Conservation (phyloP, 1,284 basidiomycete genomes). For the Malassezia sympodialis region DNA sequence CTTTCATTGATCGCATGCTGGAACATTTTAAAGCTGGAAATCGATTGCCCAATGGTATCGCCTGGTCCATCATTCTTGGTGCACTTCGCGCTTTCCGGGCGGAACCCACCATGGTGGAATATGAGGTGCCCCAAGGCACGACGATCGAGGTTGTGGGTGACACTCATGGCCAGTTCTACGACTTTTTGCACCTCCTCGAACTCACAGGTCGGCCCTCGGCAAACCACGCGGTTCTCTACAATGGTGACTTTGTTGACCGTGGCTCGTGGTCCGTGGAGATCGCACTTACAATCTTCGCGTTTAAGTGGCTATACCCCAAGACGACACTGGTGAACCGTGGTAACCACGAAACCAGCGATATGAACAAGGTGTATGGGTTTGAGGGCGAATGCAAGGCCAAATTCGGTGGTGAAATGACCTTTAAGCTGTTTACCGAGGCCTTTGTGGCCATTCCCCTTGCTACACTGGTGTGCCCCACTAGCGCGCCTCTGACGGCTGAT, state of each 20-base stretch:
- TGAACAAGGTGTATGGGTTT: constrained; percentile 61
- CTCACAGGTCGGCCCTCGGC: constrained; percentile 59
- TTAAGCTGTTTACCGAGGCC: constrained; percentile 43
- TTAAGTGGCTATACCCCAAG: constrained; percentile 62
- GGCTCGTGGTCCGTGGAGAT: constrained; percentile 97
- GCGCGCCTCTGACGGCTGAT: constrained; percentile 52
- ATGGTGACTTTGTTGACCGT: constrained; percentile 63
- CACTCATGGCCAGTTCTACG: constrained; percentile 61
- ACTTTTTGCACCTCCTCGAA: constrained; percentile 74
- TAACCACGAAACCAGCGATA: constrained; percentile 91
- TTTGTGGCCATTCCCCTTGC: constrained; percentile 59
- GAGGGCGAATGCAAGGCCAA: constrained; percentile 78
- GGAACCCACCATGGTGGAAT: constrained; percentile 72
- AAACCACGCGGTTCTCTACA: constrained; percentile 43
- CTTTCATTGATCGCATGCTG: constrained; percentile 78
- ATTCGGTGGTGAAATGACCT: constrained; percentile 40
- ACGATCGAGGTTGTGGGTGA: constrained; percentile 49
- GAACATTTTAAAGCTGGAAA: constrained; percentile 86
- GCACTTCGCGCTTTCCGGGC: constrained; percentile 65
- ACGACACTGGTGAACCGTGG: constrained; percentile 58
- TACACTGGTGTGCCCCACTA: constrained; percentile 68
- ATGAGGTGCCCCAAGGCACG: constrained; percentile 65
- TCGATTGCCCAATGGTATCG: constrained; percentile 63
- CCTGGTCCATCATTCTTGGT: constrained; percentile 88
- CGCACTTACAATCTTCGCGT: constrained; percentile 82